A percentile compares a stretch with the other conserved stretches of the same genome.
Evolutionary conservation across 768 basidiomycete genomes (phyloP).

Genomic region (Leucogyrophana mollusca): DNA sequence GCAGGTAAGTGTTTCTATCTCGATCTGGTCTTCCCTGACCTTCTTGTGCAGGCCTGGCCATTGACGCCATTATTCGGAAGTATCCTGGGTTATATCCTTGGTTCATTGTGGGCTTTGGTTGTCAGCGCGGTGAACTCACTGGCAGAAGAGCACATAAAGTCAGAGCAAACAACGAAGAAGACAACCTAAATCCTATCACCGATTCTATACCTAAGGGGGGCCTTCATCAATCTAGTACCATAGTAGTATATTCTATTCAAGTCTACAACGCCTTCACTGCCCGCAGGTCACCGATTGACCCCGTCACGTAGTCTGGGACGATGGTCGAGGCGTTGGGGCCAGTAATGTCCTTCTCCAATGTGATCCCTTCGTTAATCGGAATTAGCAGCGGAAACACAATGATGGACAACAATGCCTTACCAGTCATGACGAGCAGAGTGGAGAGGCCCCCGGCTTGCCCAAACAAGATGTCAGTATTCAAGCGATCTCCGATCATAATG

Average conservation of each 20-base stretch:
- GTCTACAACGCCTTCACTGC: conserved; percentile 21
- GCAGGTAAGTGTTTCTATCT: conserved; percentile 65
- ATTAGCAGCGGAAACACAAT: neutral
- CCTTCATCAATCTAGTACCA: conserved; percentile 1
- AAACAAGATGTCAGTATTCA: conserved; percentile 95
- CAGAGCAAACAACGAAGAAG: conserved; percentile 21
- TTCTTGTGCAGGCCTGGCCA: conserved; percentile 71
- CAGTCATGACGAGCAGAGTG: conserved; percentile 92
- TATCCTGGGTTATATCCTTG: conserved; percentile 62
- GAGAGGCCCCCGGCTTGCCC: conserved; percentile 83
- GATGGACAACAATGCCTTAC: conserved; percentile 35
- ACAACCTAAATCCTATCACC: conserved; percentile 11
- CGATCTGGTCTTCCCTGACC: neutral
- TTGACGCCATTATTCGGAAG: conserved; percentile 75
- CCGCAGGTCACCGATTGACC: conserved; percentile 80
- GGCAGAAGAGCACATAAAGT: conserved; percentile 36
- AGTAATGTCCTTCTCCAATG: conserved; percentile 68
- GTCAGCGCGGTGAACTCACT: conserved; percentile 39
- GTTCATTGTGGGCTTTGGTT: conserved; percentile 54
- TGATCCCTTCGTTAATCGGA: conserved; percentile 58
- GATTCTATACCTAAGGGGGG: no score
- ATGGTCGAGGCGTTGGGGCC: conserved; percentile 68
- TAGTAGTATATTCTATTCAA: conserved; percentile 7
- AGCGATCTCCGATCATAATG: conserved; percentile 94
- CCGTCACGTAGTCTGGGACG: conserved; percentile 79